These are phyloP conservation scores for Grammothele lineata DNA, from an alignment of 768 basidiomycete genomes.

Conservation along the genomic window DNA sequence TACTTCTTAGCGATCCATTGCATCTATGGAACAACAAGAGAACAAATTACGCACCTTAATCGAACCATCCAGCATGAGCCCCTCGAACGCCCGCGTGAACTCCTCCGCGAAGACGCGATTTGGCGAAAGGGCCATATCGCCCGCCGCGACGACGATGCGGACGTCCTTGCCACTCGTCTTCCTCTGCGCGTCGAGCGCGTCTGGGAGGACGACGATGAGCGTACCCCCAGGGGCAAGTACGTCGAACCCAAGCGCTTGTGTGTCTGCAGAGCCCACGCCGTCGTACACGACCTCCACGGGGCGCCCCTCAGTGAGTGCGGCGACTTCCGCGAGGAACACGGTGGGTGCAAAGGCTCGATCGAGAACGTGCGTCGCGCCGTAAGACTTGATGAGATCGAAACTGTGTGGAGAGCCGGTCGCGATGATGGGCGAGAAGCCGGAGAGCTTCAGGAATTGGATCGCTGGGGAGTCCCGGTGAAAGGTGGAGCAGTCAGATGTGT, in stretches of 20 bases:
- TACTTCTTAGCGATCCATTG: neutral
- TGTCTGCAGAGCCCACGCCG: slow-evolving; percentile 7
- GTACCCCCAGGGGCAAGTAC: slow-evolving; percentile 18
- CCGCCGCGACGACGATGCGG: neutral
- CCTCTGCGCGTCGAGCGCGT: neutral
- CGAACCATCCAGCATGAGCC: slow-evolving; percentile 7
- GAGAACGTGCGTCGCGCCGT: slow-evolving; percentile 22
- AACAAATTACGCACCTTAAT: slow-evolving; percentile 12
- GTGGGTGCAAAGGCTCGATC: slow-evolving; percentile 14
- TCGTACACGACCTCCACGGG: slow-evolving; percentile 17
- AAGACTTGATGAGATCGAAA: slow-evolving; percentile 6
- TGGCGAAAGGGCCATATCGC: slow-evolving; percentile 3
- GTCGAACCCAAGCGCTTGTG: slow-evolving; percentile 17
- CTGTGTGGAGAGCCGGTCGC: slow-evolving; percentile 22
- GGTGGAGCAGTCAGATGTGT: neutral
- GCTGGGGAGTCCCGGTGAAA: neutral
- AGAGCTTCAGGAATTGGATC: slow-evolving; percentile 22
- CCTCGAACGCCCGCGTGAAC: slow-evolving; percentile 1
- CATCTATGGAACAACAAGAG: neutral
- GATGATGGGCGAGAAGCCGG: slow-evolving; percentile 25
- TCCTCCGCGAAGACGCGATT: slow-evolving; percentile 3
- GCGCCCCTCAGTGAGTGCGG: slow-evolving; percentile 6
- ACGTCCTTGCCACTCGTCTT: slow-evolving; percentile 8
- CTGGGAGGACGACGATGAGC: slow-evolving; percentile 10
- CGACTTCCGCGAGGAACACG: slow-evolving; percentile 2